phyloP scores from a whole-genome alignment of 1,139 yeast species.

The Taiozyma sp. region DNA sequence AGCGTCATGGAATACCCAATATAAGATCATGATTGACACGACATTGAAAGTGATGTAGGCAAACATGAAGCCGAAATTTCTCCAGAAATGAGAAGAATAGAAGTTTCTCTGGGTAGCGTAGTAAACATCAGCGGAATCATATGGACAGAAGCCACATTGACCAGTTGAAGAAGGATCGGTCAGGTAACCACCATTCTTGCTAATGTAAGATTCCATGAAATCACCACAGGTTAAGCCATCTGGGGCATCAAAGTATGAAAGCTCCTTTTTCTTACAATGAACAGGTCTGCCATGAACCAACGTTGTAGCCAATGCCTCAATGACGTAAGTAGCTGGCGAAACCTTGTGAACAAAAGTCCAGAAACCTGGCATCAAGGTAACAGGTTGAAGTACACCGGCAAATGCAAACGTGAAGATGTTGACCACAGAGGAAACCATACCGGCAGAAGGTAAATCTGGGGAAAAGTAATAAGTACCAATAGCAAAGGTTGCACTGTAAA shows the following conservation, averaged over 20 bases:
- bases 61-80: constrained; percentile 51
- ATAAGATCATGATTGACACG: constrained; percentile 46
- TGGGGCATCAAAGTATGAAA: constrained; percentile 41
- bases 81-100: constrained; percentile 48
- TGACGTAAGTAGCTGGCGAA: constrained; percentile 59
- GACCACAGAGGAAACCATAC: constrained; percentile 55
- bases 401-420: constrained; percentile 65
- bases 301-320: constrained; percentile 43
- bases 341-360: constrained; percentile 60
- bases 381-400: constrained; percentile 75
- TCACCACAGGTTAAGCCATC: constrained; percentile 44
- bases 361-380: constrained; percentile 50
- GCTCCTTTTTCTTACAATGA: constrained; percentile 43
- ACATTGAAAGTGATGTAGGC: constrained; percentile 49
- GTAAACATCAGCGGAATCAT: constrained; percentile 40
- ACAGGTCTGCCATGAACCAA: constrained; percentile 49
- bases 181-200: constrained; percentile 50
- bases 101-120: constrained; percentile 43
- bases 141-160: constrained; percentile 46
- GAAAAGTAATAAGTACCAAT: constrained; percentile 58
- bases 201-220: constrained; percentile 42
- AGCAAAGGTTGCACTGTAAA: constrained; percentile 62
- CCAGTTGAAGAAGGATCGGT: constrained; percentile 36
- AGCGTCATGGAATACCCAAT: constrained; percentile 44
- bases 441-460: constrained; percentile 67